A percentile compares a stretch with the other conserved stretches of the same genome.
Evolutionary conservation across 805 yeast genomes (phyloP).

Genomic region (Torulaspora quercuum): DNA sequence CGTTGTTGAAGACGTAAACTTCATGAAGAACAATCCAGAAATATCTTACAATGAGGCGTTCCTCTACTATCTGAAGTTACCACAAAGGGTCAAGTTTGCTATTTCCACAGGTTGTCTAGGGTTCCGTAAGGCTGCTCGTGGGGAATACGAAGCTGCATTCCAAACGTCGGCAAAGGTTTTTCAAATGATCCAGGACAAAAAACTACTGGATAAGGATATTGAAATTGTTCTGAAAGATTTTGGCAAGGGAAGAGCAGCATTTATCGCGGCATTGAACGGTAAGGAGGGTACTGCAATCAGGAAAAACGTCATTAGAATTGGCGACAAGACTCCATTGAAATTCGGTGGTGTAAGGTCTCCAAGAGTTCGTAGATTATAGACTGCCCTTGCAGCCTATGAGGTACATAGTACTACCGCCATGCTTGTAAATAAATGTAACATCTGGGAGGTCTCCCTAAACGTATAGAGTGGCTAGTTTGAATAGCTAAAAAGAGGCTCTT

Average conservation of each 20-base stretch:
- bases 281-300: conserved; percentile 77
- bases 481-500: too few species aligned
- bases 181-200: conserved; percentile 61
- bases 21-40: conserved; percentile 51
- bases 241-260: conserved; percentile 88
- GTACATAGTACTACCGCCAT: too few species aligned
- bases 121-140: conserved; percentile 82
- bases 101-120: conserved; percentile 84
- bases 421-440: conserved; percentile 5
- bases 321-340: conserved; percentile 77
- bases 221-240: conserved; percentile 78
- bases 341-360: conserved; percentile 93
- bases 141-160: conserved; percentile 90
- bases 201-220: conserved; percentile 54
- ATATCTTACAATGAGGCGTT: conserved; percentile 65
- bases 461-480: too few species aligned
- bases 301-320: conserved; percentile 61
- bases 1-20: conserved; percentile 61
- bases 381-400: too few species aligned
- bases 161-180: conserved; percentile 77
- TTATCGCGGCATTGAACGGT: conserved; percentile 77
- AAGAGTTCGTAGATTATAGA: conserved; percentile 65
- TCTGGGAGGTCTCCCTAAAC: too few species aligned
- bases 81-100: conserved; percentile 66
- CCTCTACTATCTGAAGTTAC: conserved; percentile 71